These are phyloP conservation scores for Chenopodium album DNA, from an alignment of 148 eudicot genomes.

Conservation along the genomic window DNA sequence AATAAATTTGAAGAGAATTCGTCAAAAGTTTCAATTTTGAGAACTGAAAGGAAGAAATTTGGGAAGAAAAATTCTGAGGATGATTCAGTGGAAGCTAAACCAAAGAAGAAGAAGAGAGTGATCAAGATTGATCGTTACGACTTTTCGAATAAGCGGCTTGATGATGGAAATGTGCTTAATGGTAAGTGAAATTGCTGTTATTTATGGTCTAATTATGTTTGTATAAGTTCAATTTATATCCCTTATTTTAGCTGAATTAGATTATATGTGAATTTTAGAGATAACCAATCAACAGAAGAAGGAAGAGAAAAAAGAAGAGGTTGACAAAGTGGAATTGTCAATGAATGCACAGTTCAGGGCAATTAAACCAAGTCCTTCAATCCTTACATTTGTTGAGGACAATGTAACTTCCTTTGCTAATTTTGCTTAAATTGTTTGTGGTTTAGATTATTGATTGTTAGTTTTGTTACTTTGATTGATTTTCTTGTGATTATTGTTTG, in stretches of 20 bases:
- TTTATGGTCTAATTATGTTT: not conserved
- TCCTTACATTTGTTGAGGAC: slow-evolving; percentile 75
- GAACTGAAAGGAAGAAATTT: slow-evolving; percentile 26
- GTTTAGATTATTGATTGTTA: slow-evolving; percentile 7
- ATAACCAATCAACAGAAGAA: slow-evolving; percentile 42
- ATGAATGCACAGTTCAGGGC: slow-evolving; percentile 94
- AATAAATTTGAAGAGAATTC: not conserved
- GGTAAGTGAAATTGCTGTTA: slow-evolving; percentile 35
- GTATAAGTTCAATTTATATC: slow-evolving; percentile 1
- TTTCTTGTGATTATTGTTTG: slow-evolving; percentile 1
- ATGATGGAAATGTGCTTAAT: slow-evolving; percentile 42
- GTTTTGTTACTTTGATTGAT: slow-evolving; percentile 15
- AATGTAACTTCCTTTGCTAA: slow-evolving; percentile 47
- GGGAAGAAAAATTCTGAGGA: slow-evolving; percentile 22
- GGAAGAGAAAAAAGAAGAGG: slow-evolving; percentile 40
- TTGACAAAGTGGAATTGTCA: slow-evolving; percentile 53
- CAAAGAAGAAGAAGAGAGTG: slow-evolving; percentile 46
- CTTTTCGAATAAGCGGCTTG: slow-evolving; percentile 51
- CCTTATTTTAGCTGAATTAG: slow-evolving; percentile 1
- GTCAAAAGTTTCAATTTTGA: slow-evolving; percentile 24
- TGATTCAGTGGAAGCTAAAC: slow-evolving; percentile 32
- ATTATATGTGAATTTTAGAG: slow-evolving; percentile 35
- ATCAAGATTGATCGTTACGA: slow-evolving; percentile 57
- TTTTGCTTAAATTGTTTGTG: not conserved
- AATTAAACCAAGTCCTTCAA: slow-evolving; percentile 75